A percentile compares a stretch with the other conserved stretches of the same genome.
Conservation (phyloP, 1,139 yeast species). For the Meyerozyma guilliermondii region DNA sequence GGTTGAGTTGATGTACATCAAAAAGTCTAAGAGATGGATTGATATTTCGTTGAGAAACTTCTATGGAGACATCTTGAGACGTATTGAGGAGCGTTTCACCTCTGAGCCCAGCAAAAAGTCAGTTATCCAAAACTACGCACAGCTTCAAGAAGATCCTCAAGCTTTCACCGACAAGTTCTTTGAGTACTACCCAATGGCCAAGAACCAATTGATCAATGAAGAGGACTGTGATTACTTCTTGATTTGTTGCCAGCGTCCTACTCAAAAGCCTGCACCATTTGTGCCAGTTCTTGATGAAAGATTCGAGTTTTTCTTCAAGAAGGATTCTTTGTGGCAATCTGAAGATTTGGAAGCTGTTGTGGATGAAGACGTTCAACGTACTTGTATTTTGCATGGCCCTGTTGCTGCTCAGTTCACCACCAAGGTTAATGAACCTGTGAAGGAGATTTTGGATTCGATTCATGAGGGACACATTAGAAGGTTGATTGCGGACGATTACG, state of each 20-base stretch:
- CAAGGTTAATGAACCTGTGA: slow-evolving; percentile 86
- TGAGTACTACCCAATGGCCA: slow-evolving; percentile 66
- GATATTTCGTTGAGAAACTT: slow-evolving; percentile 83
- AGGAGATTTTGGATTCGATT: slow-evolving; percentile 79
- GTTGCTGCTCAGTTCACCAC: slow-evolving; percentile 94
- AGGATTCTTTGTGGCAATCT: slow-evolving; percentile 98
- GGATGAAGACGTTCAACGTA: slow-evolving; percentile 94
- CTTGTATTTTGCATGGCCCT: slow-evolving; percentile 97
- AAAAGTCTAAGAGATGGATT: slow-evolving; percentile 80
- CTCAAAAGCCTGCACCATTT: slow-evolving; percentile 96
- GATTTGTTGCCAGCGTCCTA: slow-evolving; percentile 74
- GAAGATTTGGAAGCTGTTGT: slow-evolving; percentile 96
- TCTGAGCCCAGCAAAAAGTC: slow-evolving; percentile 48
- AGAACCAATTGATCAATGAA: slow-evolving; percentile 80
- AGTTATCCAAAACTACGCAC: slow-evolving; percentile 66
- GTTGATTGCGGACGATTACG: slow-evolving; percentile 65
- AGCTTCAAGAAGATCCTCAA: slow-evolving; percentile 61
- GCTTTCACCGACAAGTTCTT: slow-evolving; percentile 56
- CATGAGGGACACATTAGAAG: slow-evolving; percentile 84
- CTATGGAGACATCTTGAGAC: slow-evolving; percentile 79
- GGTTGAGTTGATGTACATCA: slow-evolving; percentile 83
- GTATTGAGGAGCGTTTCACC: slow-evolving; percentile 96
- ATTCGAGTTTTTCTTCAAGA: slow-evolving; percentile 94
- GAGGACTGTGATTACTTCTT: slow-evolving; percentile 95
- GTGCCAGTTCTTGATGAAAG: slow-evolving; percentile 93